A percentile compares a stretch with the other conserved stretches of the same genome.
phyloP scores from a whole-genome alignment of 2,329 filamentous ascomycete genomes.

The Colletotrichum musicola region DNA sequence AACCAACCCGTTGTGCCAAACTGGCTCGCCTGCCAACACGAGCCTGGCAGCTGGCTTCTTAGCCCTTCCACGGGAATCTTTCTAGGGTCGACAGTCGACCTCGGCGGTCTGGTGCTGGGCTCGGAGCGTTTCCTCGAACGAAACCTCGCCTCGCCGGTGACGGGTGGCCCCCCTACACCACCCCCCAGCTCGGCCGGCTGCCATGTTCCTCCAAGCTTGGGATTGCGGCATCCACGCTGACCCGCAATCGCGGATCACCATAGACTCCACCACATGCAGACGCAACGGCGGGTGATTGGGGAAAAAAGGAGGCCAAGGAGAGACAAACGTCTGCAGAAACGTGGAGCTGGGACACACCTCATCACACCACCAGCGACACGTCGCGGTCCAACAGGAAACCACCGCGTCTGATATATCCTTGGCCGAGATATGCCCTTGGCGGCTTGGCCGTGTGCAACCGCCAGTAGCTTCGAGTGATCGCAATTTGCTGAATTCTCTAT shows the following conservation, averaged over 20 bases:
- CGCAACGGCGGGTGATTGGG: slow-evolving; percentile 14
- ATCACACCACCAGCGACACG: slow-evolving; percentile 16
- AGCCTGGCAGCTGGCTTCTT: neutral
- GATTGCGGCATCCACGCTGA: slow-evolving; percentile 26
- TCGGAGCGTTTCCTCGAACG: slow-evolving; percentile 14
- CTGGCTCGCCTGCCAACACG: slow-evolving; percentile 14
- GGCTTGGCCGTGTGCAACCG: slow-evolving; percentile 18
- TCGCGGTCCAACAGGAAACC: slow-evolving; percentile 3
- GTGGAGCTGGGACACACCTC: slow-evolving; percentile 3
- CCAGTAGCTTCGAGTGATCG: slow-evolving; percentile 3
- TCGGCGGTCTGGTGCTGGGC: slow-evolving; percentile 3
- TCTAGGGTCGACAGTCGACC: slow-evolving; percentile 2
- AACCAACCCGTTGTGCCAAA: slow-evolving; percentile 18
- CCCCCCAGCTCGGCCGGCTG: neutral
- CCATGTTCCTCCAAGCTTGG: slow-evolving; percentile 3
- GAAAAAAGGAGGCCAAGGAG: slow-evolving; percentile 17
- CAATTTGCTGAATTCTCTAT: slow-evolving; percentile 15
- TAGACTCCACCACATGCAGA: slow-evolving; percentile 24
- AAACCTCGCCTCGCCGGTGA: slow-evolving; percentile 8
- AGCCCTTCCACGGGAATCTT: slow-evolving; percentile 2
- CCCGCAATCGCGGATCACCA: slow-evolving; percentile 36
- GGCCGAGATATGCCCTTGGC: slow-evolving; percentile 12
- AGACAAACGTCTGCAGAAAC: neutral
- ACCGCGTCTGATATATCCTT: slow-evolving; percentile 2
- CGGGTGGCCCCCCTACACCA: too few relatives aligned